Conservation (phyloP, 2,329 filamentous ascomycete species). For the Periglandula ipomoeae region DNA sequence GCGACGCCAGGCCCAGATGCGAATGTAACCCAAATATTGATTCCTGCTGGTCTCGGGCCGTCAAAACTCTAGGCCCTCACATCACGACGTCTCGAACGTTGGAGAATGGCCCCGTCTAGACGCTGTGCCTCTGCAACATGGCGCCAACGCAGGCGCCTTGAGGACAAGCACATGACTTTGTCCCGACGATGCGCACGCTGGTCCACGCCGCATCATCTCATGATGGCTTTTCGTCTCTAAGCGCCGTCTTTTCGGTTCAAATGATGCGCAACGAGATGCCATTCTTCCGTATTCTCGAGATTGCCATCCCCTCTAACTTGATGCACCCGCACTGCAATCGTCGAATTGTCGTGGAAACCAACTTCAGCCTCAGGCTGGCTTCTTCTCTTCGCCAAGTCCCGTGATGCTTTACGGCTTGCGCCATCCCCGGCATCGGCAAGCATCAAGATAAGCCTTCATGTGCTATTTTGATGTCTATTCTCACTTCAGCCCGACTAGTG, state of each 20-base stretch:
- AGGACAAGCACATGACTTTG: background rate
- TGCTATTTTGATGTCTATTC: too few relatives aligned
- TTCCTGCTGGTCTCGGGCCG: background rate
- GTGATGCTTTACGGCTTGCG: background rate
- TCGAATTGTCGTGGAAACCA: too few relatives aligned
- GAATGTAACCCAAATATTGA: background rate
- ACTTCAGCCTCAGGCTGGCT: too few relatives aligned
- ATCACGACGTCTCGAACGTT: too few relatives aligned
- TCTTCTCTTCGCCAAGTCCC: too few relatives aligned
- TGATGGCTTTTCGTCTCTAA: background rate
- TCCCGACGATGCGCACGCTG: background rate
- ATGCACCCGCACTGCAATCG: background rate
- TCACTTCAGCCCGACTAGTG: too few relatives aligned
- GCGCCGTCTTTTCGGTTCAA: background rate
- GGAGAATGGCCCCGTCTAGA: too few relatives aligned
- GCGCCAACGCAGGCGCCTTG: too few relatives aligned
- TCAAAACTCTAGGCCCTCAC: background rate
- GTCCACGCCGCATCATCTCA: background rate
- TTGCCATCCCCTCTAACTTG: background rate
- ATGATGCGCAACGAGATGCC: background rate
- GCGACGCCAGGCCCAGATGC: too few relatives aligned
- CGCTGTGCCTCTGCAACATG: too few relatives aligned
- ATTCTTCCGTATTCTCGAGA: background rate
- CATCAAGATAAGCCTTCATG: background rate
- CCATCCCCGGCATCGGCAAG: background rate